These are phyloP conservation scores for Annulohypoxylon bovei DNA, from an alignment of 495 filamentous ascomycete species.

Conservation along the genomic window DNA sequence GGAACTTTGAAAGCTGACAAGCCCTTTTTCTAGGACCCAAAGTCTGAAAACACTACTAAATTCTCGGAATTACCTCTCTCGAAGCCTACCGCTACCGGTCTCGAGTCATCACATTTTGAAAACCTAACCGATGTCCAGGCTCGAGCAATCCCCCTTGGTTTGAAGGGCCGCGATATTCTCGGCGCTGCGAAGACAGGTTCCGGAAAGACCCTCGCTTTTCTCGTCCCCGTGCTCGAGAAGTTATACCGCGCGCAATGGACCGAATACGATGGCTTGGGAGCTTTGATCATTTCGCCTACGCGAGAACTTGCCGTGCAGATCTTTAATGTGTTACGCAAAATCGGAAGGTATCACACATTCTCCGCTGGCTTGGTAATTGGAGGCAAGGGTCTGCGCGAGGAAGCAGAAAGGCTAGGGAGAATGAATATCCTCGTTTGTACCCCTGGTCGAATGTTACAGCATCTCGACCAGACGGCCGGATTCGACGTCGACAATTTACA, in stretches of 20 bases:
- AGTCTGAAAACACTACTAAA: conserved; percentile 57
- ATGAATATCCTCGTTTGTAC: conserved; percentile 99
- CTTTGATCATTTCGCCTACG: conserved; percentile 92
- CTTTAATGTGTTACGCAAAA: conserved; percentile 91
- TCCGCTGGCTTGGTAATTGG: conserved; percentile 95
- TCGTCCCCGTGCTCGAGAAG: conserved; percentile 92
- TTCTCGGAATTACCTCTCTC: conserved; percentile 91
- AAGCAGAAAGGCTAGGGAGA: conserved; percentile 82
- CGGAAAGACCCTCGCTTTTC: conserved; percentile 94
- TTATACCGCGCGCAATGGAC: conserved; percentile 93
- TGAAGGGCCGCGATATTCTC: conserved; percentile 90
- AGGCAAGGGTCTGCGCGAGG: conserved; percentile 89
- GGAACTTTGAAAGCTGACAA: conserved; percentile 13
- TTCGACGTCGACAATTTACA: conserved; percentile 91
- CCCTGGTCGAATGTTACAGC: conserved; percentile 93
- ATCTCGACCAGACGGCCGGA: conserved; percentile 91
- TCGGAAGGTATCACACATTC: conserved; percentile 89
- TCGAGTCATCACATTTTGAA: conserved; percentile 89
- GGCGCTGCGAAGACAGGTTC: conserved; percentile 97
- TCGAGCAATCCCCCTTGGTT: conserved; percentile 81
- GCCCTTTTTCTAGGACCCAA: conserved; percentile 52
- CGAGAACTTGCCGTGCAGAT: conserved; percentile 97
- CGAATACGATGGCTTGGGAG: conserved; percentile 88
- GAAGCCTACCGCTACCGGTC: conserved; percentile 78
- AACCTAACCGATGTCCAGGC: conserved; percentile 91